Percentiles rank a stretch among this genome's conserved stretches.
These are phyloP conservation scores for Acacia crassicarpa DNA, from an alignment of 306 rosid species.

Conservation along the genomic window DNA sequence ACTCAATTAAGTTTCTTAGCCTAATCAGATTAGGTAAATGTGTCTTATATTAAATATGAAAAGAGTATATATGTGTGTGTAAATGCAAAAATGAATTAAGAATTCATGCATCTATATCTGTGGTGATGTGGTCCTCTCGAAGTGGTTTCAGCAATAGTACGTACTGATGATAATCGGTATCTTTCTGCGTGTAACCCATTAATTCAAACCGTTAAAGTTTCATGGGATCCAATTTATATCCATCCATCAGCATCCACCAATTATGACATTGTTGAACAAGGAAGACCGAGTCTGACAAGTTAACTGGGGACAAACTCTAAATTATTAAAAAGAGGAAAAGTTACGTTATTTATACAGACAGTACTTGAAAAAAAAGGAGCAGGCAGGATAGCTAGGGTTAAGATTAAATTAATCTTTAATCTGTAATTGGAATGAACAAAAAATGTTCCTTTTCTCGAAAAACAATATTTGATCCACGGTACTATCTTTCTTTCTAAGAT, in stretches of 20 bases:
- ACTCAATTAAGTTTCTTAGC: too few species aligned
- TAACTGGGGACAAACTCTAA: not conserved
- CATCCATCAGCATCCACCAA: not conserved
- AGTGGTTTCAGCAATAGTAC: not conserved
- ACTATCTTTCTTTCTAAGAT: not conserved
- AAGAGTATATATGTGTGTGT: not conserved
- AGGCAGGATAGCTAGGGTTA: not conserved
- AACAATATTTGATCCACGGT: not conserved
- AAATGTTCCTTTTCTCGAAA: too few species aligned
- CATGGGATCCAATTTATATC: not conserved
- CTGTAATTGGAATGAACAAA: not conserved
- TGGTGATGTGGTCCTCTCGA: not conserved
- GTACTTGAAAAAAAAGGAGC: not conserved
- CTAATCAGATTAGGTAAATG: too few species aligned
- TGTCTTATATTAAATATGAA: too few species aligned
- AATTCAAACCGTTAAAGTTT: not conserved
- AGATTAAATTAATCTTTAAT: not conserved
- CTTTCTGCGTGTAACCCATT: not conserved
- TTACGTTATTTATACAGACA: not conserved
- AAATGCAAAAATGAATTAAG: not conserved
- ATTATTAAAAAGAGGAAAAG: not conserved
- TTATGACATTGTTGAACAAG: constrained; percentile 5
- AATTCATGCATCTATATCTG: not conserved
- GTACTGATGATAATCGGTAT: not conserved
- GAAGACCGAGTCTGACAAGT: not conserved